A percentile compares a stretch with the other conserved stretches of the same genome.
Conservation (phyloP, 371 early-diverging fungal genomes). For the Lichtheimia ornata region DNA sequence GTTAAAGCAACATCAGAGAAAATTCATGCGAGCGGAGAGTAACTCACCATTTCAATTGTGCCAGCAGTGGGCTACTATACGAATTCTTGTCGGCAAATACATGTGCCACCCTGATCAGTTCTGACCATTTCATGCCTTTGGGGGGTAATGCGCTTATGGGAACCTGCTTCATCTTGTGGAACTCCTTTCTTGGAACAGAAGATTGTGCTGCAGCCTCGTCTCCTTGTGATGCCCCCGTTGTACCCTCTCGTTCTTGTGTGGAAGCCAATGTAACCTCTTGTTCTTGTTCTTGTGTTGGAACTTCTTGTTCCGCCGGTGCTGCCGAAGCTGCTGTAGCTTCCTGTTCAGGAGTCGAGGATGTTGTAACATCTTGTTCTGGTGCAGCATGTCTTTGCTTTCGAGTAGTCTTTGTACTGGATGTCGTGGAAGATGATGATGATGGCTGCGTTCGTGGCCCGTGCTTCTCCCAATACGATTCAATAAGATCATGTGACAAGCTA, state of each 20-base stretch:
- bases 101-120: not conserved
- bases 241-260: not conserved
- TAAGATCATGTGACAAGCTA: constrained; percentile 9
- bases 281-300: not conserved
- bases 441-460: not conserved
- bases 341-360: too few species aligned
- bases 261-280: too few species aligned
- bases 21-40: too few species aligned
- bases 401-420: not conserved
- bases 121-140: constrained; percentile 1
- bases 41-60: too few species aligned
- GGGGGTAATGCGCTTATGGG: not conserved
- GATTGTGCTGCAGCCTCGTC: not conserved
- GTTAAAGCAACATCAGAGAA: too few species aligned
- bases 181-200: not conserved
- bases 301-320: too few species aligned
- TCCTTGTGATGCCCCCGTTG: not conserved
- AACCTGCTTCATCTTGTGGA: not conserved
- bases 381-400: not conserved
- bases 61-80: too few species aligned
- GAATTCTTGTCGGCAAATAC: not conserved
- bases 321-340: too few species aligned
- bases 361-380: too few species aligned
- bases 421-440: not conserved
- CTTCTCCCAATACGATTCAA: constrained; percentile 10